Percentiles rank a stretch among this genome's conserved stretches.
Evolutionary conservation across 176 grass and related monocot species (phyloP).

Genomic region (Ananas comosus): DNA sequence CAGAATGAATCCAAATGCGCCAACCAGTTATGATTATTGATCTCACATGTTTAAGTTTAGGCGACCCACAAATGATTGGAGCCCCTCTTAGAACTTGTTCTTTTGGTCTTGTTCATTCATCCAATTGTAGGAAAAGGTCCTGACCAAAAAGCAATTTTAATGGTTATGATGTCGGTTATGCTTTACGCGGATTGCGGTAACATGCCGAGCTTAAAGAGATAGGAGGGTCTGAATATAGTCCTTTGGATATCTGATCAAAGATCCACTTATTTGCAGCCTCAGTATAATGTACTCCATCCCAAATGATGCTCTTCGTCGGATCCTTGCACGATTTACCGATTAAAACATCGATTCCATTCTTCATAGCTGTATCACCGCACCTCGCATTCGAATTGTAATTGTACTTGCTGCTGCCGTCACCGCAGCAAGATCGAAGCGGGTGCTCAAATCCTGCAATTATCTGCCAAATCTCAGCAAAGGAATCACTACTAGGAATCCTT

Average conservation of each 20-base stretch:
- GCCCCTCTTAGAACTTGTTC: no score
- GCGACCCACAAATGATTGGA: no score
- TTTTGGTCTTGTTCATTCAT: no score
- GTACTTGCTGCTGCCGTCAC: constrained; percentile 11
- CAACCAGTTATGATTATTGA: no score
- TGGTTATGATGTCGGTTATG: no score
- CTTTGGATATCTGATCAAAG: constrained; percentile 9
- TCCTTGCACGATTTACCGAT: constrained; percentile 22
- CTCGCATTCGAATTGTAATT: constrained; percentile 11
- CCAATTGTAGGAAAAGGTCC: no score
- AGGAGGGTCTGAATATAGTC: constrained; percentile 15
- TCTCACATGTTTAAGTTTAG: no score
- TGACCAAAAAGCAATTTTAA: no score
- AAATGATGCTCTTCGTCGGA: constrained; percentile 13
- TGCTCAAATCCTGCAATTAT: constrained; percentile 18
- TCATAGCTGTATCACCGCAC: not conserved
- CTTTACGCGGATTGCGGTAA: not conserved
- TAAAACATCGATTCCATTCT: constrained; percentile 14
- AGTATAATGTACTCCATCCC: constrained; percentile 26
- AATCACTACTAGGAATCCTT: not conserved
- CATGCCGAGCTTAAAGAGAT: constrained; percentile 17
- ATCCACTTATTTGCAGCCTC: constrained; percentile 27
- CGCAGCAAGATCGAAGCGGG: constrained; percentile 14
- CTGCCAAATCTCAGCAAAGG: not conserved
- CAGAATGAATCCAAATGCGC: no score